These are phyloP conservation scores for Dothideomycetes sp. DNA, from an alignment of 2,329 filamentous ascomycete species.

Conservation along the genomic window DNA sequence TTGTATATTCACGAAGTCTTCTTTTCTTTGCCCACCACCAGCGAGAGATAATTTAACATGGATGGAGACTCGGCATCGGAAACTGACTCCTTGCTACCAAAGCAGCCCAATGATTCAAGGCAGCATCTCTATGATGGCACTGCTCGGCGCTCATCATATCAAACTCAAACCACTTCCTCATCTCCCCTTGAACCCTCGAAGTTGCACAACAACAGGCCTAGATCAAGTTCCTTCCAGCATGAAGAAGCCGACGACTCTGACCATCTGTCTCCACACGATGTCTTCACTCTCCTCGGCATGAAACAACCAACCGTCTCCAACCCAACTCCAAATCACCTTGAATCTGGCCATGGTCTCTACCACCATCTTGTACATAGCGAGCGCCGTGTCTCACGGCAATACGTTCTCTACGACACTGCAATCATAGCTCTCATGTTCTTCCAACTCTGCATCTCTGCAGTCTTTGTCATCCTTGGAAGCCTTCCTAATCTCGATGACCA, in stretches of 20 bases:
- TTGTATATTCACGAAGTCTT: too few relatives aligned
- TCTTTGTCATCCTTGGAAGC: conserved; percentile 29
- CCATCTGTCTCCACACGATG: conserved; percentile 19
- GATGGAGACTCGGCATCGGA: conserved; percentile 3
- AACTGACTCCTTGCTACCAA: conserved; percentile 9
- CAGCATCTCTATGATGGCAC: not conserved
- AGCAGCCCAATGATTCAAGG: not conserved
- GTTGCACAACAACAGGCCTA: conserved; percentile 18
- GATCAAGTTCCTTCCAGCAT: conserved; percentile 20
- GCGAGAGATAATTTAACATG: not conserved
- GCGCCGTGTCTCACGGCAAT: conserved; percentile 22
- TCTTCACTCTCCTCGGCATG: conserved; percentile 27
- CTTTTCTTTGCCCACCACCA: conserved; percentile 6
- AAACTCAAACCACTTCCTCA: not conserved
- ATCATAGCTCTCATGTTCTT: conserved; percentile 24
- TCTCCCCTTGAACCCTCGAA: conserved; percentile 12
- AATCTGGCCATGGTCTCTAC: conserved; percentile 23
- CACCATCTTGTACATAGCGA: conserved; percentile 16
- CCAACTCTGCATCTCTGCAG: conserved; percentile 27
- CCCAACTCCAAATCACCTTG: conserved; percentile 21
- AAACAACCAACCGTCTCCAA: conserved; percentile 15
- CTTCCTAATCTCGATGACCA: conserved; percentile 17
- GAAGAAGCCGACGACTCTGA: conserved; percentile 18
- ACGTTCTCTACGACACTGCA: conserved; percentile 23
- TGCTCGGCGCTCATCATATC: not conserved